Base-by-base conservation (phyloP, 495 filamentous ascomycete species). In the Talaromyces thailandensis region DNA sequence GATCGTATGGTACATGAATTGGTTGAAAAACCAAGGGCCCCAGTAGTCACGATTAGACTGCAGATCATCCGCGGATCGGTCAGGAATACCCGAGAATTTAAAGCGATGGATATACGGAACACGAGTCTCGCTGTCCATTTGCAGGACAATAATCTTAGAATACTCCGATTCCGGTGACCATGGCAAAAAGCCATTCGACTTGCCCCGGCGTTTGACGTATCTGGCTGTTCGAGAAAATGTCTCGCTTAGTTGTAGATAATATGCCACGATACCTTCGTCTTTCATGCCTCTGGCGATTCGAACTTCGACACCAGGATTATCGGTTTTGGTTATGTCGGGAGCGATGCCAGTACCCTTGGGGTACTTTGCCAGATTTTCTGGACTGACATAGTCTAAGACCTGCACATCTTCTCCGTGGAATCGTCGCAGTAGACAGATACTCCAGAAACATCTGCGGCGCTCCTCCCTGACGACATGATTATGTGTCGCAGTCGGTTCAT, bases 121-220 rank as follows among this genome's bases (percentile, higher is more conserved):
- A 21, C 71, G 71, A 0, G 78, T 80, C 61, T 81, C 78, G 6
- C 75, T 66, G 4, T 80, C 76, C 78, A 81, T 81, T 59, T 78
- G 77, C 25, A 77, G 66, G 5, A 75, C 72, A 23, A 81, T 69
- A 9, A 81, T 79, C 26, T 74, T 77, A 0, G 78, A 74, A 56
- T 78, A 80, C 40, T 81, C 78, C 0, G 78, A 81, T 61, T 78
- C 66, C 1, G 76, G 73, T n/a, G 77, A 80, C 78, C 78, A 81
- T 14, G 78, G 78, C 6, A 77, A 76, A 2, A 80, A 65, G 21
- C 71, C 73, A 61, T 71, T 75, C 18, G 76, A 76, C 55, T 71
- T 74, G 21, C 77, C 76, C n/a, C 75, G 72, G 21, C 71, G 70
- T 35, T 76, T 70, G 1, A 77, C 78, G 67, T 81, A 81, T 64